Evolutionary conservation across 495 filamentous ascomycete genomes (phyloP).

Genomic region (Xylaria grammica): DNA sequence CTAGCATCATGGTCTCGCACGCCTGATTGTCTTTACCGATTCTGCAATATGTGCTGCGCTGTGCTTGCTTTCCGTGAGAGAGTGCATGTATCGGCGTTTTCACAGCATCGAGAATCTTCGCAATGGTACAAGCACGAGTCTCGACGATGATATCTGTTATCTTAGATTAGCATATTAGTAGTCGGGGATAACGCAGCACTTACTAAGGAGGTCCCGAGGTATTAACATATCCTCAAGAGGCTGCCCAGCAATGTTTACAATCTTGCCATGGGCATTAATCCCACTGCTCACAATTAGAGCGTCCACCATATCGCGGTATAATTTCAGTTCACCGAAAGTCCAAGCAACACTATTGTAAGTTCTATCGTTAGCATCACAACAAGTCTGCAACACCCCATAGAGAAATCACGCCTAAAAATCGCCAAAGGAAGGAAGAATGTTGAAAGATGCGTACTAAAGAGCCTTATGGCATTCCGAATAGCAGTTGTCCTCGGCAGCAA

Average conservation of each 20-base stretch:
- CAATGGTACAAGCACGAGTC: slow-evolving; percentile 13
- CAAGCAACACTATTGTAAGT: slow-evolving; percentile 18
- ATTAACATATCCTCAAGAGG: slow-evolving; percentile 18
- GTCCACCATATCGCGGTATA: slow-evolving; percentile 23
- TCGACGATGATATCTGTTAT: slow-evolving; percentile 12
- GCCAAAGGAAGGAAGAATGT: neutral
- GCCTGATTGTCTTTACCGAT: slow-evolving; percentile 5
- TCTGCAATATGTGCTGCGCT: slow-evolving; percentile 19
- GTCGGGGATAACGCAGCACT: neutral
- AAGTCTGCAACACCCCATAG: neutral
- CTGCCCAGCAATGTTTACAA: slow-evolving; percentile 20
- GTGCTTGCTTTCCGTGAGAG: neutral
- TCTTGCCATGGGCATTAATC: slow-evolving; percentile 14
- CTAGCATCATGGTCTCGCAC: slow-evolving; percentile 30
- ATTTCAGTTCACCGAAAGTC: slow-evolving; percentile 22
- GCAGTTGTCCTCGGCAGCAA: neutral
- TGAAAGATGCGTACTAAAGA: slow-evolving; percentile 10
- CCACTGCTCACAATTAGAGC: slow-evolving; percentile 23
- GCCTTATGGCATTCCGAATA: slow-evolving; percentile 21
- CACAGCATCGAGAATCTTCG: slow-evolving; percentile 13
- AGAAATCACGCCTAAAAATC: neutral
- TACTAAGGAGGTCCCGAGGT: slow-evolving; percentile 21
- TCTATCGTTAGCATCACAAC: slow-evolving; percentile 1
- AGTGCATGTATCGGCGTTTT: slow-evolving; percentile 13
- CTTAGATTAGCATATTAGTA: neutral